A percentile compares a stretch with the other conserved stretches of the same genome.
These are phyloP conservation scores for Coniochaeta pulveracea DNA, from an alignment of 2,329 filamentous ascomycete species.

Conservation along the genomic window DNA sequence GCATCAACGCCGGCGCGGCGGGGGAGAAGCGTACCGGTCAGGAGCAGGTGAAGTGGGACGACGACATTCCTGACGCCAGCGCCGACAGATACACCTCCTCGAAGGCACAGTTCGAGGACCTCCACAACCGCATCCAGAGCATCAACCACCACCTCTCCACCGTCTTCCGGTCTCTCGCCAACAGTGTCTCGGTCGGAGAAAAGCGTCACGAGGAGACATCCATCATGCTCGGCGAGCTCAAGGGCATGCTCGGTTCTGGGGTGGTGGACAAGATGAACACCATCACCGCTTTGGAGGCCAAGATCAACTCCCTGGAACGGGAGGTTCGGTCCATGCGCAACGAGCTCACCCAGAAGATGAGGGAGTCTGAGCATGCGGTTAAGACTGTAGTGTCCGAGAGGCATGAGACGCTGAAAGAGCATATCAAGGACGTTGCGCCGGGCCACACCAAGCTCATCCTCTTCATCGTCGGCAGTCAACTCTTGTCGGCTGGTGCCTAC, in stretches of 20 bases:
- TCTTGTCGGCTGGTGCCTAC: constrained; percentile 58
- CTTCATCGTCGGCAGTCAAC: constrained; percentile 64
- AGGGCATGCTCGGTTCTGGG: constrained; percentile 29
- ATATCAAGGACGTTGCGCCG: constrained; percentile 34
- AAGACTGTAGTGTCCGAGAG: constrained; percentile 35
- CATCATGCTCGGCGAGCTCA: constrained; percentile 33
- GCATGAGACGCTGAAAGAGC: constrained; percentile 35
- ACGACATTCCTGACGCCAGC: constrained; percentile 33
- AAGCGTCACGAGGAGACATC: constrained; percentile 45
- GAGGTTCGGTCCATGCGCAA: constrained; percentile 47
- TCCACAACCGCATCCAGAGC: constrained; percentile 72
- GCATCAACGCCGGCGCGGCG: not conserved
- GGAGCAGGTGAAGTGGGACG: constrained; percentile 24
- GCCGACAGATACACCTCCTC: constrained; percentile 36
- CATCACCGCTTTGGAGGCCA: constrained; percentile 28
- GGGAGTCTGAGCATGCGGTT: constrained; percentile 38
- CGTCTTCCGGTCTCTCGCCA: constrained; percentile 45
- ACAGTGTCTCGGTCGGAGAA: constrained; percentile 38
- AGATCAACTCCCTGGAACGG: constrained; percentile 41
- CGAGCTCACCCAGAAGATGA: constrained; percentile 38
- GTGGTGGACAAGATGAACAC: constrained; percentile 33
- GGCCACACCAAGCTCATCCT: constrained; percentile 48
- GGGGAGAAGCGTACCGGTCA: constrained; percentile 13
- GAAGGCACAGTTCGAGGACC: constrained; percentile 63
- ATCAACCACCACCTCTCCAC: constrained; percentile 57